These are phyloP conservation scores for Cordyceps militaris DNA, from an alignment of 2,329 filamentous ascomycete species.

Conservation along the genomic window DNA sequence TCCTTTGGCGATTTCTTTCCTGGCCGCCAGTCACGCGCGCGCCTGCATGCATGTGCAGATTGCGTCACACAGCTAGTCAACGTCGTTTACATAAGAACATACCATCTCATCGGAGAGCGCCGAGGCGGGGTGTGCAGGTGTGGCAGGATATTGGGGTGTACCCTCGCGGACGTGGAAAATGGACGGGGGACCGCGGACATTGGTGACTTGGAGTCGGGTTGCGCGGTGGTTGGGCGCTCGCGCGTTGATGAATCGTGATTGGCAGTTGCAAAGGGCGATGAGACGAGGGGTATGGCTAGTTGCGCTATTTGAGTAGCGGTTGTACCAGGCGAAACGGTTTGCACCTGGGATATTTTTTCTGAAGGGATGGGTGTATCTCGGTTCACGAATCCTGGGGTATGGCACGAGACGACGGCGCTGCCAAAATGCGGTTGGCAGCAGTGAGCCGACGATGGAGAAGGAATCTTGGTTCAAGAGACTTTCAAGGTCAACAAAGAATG, in stretches of 20 bases:
- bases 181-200: conserved; percentile 19
- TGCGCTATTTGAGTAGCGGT: neutral
- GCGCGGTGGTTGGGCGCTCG: neutral
- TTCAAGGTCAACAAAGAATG: neutral
- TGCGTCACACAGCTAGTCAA: neutral
- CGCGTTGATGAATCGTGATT: neutral
- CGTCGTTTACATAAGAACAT: conserved; percentile 11
- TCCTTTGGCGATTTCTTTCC: neutral
- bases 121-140: conserved; percentile 23
- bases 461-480: neutral
- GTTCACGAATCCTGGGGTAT: conserved; percentile 4
- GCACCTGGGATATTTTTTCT: neutral
- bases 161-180: conserved; percentile 29
- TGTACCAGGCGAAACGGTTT: neutral
- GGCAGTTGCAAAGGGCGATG: neutral
- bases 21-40: neutral
- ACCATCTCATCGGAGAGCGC: conserved; percentile 25
- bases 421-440: neutral
- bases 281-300: neutral
- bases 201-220: neutral
- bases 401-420: neutral
- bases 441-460: neutral
- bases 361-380: neutral
- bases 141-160: conserved; percentile 28
- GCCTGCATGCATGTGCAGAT: neutral